Evolutionary conservation across 108 stramenopile genomes (phyloP).

Genomic region (Poteriospumella lacustris): DNA sequence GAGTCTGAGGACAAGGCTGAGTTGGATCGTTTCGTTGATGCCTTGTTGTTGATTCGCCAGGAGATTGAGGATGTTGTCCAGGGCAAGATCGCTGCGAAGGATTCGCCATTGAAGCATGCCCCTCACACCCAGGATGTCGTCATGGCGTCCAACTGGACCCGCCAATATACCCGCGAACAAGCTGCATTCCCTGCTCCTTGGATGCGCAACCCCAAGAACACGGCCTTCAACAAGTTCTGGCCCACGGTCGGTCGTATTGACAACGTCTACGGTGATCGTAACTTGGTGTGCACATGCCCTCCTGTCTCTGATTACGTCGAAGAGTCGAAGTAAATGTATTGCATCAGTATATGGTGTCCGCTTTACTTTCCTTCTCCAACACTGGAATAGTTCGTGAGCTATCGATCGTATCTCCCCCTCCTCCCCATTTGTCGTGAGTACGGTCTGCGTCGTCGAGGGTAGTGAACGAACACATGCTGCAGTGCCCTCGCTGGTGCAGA

Average conservation of each 20-base stretch:
- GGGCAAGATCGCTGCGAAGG: conserved; percentile 72
- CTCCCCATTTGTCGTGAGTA: too few species aligned
- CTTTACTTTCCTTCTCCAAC: too few species aligned
- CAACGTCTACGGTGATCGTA: conserved; percentile 95
- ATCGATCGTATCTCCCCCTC: too few species aligned
- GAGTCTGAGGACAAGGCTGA: conserved; percentile 95
- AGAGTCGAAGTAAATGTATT: conserved; percentile 55
- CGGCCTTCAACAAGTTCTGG: conserved; percentile 89
- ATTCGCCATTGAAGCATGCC: conserved; percentile 84
- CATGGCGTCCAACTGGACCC: conserved; percentile 77
- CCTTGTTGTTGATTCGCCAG: conserved; percentile 88
- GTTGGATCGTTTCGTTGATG: conserved; percentile 91
- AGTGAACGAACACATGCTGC: too few species aligned
- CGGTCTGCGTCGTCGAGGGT: too few species aligned
- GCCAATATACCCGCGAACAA: conserved; percentile 71
- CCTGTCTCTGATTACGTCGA: conserved; percentile 75
- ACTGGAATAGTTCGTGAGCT: too few species aligned
- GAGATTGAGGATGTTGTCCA: conserved; percentile 93
- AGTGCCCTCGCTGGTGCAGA: too few species aligned
- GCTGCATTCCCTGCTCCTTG: conserved; percentile 93
- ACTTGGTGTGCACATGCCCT: conserved; percentile 93
- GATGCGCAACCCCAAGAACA: too few species aligned
- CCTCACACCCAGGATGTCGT: conserved; percentile 90
- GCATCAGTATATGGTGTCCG: too few species aligned
- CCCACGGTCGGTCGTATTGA: conserved; percentile 91